Base-by-base conservation (phyloP, 495 filamentous ascomycete genomes). In the Penicillium pulvis region DNA sequence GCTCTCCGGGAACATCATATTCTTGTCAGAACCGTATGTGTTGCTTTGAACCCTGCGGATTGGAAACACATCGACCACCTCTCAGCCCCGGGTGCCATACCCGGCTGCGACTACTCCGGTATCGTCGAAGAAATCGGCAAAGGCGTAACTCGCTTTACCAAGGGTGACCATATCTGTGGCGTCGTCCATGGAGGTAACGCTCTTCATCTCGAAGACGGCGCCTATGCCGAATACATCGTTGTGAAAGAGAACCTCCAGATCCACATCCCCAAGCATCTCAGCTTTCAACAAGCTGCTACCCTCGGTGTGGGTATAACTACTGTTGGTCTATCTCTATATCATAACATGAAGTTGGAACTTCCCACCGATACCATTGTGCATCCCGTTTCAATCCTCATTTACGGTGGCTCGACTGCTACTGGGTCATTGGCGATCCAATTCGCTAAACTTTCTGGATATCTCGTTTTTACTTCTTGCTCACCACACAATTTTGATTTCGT, bases 81-180 rank as follows among this genome's bases (percentile, higher is more conserved):
- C 11, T 55, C 62, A 30, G 51, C 60, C 1, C 56, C 57, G 0
- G 74, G 72, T n/a, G 49, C 61, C 30, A 73, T 81, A 20, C 65
- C 77, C n/a, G 84, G 84, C 56, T 79, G 80, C 60, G 83, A 87
- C 66, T 83, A 78, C 67, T 66, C 80, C 6, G 84, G 84, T 36
- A 64, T 76, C 1, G 76, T 86, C 55, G 78, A 80, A 51, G 71
- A 72, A 44, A 72, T 85, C 47, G 83, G 83, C 16, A 35, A 35
- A 12, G 33, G 9, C 33, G 33, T 35, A 28, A 28, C 28, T 28
- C 28, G 28, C 4, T 28, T 28, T 7, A 28, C 28, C 28, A 60
- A 43, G 28, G 57, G 57, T 3, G 83, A 86, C 59, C 70, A 74
- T 9, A 75, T 86, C 10, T 75, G 73, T 23, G 79, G 81, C 6